Evolutionary conservation across 2,329 filamentous ascomycete species (phyloP).

Genomic region (Claviceps spartinae): DNA sequence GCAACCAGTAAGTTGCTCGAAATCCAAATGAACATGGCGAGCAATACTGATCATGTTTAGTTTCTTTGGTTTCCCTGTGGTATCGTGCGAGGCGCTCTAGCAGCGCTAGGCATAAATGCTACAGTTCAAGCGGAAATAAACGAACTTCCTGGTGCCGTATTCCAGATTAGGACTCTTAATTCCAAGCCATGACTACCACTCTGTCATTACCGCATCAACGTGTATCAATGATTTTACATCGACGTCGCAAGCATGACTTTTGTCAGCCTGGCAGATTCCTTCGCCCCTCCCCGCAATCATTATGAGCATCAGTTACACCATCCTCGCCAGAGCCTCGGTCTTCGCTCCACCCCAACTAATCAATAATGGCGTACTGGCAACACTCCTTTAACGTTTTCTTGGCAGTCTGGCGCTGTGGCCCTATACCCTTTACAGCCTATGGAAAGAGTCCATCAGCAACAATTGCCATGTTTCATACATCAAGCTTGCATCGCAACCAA

Average conservation of each 20-base stretch:
- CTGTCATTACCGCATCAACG: neutral
- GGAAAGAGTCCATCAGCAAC: constrained; percentile 24
- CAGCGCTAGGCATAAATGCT: constrained; percentile 80
- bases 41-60: constrained; percentile 26
- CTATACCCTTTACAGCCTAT: constrained; percentile 25
- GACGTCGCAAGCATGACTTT: neutral
- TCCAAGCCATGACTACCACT: constrained; percentile 40
- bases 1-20: constrained; percentile 51
- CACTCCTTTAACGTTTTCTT: neutral
- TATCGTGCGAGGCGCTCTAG: constrained; percentile 78
- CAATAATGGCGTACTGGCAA: neutral
- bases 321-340: too few relatives aligned
- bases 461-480: constrained; percentile 20
- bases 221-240: neutral
- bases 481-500: constrained; percentile 23
- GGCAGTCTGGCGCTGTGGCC: constrained; percentile 9
- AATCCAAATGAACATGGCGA: neutral
- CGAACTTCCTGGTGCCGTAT: constrained; percentile 77
- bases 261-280: neutral
- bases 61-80: constrained; percentile 95
- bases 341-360: neutral
- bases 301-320: neutral
- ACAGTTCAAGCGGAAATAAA: constrained; percentile 83
- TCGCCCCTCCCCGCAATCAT: neutral
- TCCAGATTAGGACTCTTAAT: constrained; percentile 82